Evolutionary conservation across 441 rosid genomes (phyloP), one percentile per base, ranked within the genome.

Genomic region (Pelargonium myrrhifolium): DNA sequence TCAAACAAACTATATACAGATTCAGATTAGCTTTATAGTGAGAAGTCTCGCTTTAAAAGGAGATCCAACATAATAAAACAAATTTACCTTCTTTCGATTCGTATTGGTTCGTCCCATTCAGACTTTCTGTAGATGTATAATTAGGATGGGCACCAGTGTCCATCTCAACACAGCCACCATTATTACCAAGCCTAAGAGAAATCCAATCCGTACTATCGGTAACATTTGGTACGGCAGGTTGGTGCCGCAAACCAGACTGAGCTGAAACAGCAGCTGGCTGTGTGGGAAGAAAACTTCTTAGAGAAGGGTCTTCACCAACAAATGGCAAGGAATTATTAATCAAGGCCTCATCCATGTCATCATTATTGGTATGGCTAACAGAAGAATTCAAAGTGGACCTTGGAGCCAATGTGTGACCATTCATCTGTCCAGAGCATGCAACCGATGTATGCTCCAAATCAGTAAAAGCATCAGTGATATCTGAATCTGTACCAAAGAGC

Each of bases 141-240:
- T 58, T 65, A 67, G 72, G 47, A 67, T n/a, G 55, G 60, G 51
- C 37, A 35, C 61, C 59, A 35, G 62, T 63, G 51, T 51, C 58
- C 20, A 28, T 61, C 20, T 28, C 45, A 63, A 26, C 55, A 68
- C 26, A 61, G 43, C 26, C 66, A 8, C 53, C 64, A 24, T 65
- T 26, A 53, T 71, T 37, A 67, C 79, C 71, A 45, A 76, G 60
- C 55, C 66, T 63, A 47, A 69, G 76, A 62, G 79, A 69, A 69
- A 76, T 24, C 79, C 79, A 72, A 72, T 63, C 71, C 6, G 40
- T 68, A 61, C 51, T n/a, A n/a, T 9, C 67, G 51, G 31, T 28
- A 62, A 63, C 68, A 68, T 67, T 45, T 47, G 66, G 24, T 49
- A 24, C 62, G n/a, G 65, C 24, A 64, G 51, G 49, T 5, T 12